These are phyloP conservation scores for Begonia fuchsioides DNA, from an alignment of 306 rosid genomes.

Conservation along the genomic window DNA sequence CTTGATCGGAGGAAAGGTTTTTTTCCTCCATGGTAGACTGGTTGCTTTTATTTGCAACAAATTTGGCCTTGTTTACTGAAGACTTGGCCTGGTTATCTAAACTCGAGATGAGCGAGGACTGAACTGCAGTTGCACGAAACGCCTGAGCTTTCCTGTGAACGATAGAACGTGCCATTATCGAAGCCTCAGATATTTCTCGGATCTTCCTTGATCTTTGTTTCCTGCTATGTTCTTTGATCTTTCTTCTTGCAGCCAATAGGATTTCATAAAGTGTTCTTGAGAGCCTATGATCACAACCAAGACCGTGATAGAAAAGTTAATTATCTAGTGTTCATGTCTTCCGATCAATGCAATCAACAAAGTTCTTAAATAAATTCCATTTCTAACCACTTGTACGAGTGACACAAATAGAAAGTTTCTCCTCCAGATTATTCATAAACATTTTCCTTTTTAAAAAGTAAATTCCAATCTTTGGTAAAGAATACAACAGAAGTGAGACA, in stretches of 20 bases:
- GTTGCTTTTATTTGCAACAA: conserved; percentile 15
- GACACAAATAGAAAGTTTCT: background rate
- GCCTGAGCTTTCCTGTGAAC: conserved; percentile 59
- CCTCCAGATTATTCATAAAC: background rate
- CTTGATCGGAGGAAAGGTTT: conserved; percentile 23
- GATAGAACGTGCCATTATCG: conserved; percentile 57
- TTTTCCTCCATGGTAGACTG: conserved; percentile 12
- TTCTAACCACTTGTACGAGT: background rate
- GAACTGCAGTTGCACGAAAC: conserved; percentile 33
- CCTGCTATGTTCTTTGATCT: conserved; percentile 37
- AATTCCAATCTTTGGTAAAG: too few relatives aligned
- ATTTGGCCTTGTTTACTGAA: conserved; percentile 17
- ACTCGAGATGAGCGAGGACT: conserved; percentile 7
- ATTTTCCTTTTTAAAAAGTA: background rate
- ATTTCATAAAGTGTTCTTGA: conserved; percentile 51
- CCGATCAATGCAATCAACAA: background rate
- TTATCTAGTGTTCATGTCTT: background rate
- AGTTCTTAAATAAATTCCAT: background rate
- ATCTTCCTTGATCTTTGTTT: conserved; percentile 39
- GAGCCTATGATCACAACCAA: conserved; percentile 32
- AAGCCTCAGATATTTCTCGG: conserved; percentile 55
- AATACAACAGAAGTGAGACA: too few relatives aligned
- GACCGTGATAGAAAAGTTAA: conserved; percentile 4
- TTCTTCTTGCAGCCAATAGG: conserved; percentile 42
- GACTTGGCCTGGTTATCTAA: conserved; percentile 11